These are phyloP conservation scores for Camellia sinensis DNA, from an alignment of 148 eudicot species.

Conservation along the genomic window DNA sequence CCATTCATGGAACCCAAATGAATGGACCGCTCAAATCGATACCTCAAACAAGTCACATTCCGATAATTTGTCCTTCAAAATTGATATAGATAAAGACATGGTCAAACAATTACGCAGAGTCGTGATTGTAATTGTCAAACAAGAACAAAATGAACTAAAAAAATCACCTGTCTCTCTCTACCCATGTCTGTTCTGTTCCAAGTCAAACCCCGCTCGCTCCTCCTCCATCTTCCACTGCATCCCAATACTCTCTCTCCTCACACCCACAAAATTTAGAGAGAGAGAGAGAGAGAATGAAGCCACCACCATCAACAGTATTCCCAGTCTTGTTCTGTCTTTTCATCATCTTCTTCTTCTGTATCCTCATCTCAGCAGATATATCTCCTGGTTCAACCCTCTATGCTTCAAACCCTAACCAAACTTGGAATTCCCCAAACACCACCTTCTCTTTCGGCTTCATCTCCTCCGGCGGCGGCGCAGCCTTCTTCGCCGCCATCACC, in stretches of 20 bases:
- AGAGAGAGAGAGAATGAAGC: not conserved
- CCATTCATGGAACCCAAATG: too few species aligned
- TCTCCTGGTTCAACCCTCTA: constrained; percentile 40
- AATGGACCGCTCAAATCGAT: too few species aligned
- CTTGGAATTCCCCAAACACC: constrained; percentile 53
- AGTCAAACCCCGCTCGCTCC: not conserved
- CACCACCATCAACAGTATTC: not conserved
- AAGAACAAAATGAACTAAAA: too few species aligned
- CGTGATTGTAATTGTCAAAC: too few species aligned
- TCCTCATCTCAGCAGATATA: constrained; percentile 31
- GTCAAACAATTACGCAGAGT: too few species aligned
- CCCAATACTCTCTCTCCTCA: not conserved
- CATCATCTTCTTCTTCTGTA: constrained; percentile 7
- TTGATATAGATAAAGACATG: too few species aligned
- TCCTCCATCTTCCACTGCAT: not conserved
- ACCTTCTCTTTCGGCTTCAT: constrained; percentile 57
- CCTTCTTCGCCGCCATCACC: constrained; percentile 49
- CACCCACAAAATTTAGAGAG: not conserved
- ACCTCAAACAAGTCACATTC: too few species aligned
- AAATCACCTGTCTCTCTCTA: too few species aligned
- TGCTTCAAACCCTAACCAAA: constrained; percentile 43
- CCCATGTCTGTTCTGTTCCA: not conserved
- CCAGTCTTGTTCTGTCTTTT: not conserved
- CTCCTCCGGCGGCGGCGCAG: constrained; percentile 13
- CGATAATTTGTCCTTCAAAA: too few species aligned